Conservation (phyloP, 805 yeast species). For the Saturnispora bothae region DNA sequence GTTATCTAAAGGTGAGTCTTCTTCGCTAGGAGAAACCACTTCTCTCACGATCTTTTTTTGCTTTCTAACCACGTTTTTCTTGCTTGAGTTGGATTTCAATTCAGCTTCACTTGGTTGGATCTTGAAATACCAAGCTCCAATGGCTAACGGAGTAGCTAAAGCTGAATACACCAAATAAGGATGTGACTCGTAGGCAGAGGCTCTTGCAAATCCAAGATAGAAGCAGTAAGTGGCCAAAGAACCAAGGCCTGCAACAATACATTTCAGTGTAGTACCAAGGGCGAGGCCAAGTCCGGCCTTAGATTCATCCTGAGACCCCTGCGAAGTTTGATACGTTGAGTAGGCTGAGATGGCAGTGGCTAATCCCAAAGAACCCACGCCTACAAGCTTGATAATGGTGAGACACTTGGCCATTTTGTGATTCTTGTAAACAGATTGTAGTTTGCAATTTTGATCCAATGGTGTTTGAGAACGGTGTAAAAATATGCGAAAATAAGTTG, state of each 20-base stretch:
- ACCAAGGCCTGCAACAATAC: constrained; percentile 28
- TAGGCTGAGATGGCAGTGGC: constrained; percentile 29
- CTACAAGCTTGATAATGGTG: constrained; percentile 49
- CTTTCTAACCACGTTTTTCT: constrained; percentile 10
- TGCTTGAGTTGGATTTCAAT: constrained; percentile 15
- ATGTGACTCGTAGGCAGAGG: constrained; percentile 50
- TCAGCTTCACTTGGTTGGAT: constrained; percentile 22
- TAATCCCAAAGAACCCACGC: constrained; percentile 60
- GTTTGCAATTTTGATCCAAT: too few species aligned
- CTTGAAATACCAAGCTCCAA: constrained; percentile 21
- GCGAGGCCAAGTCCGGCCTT: neutral
- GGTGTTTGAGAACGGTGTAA: too few species aligned
- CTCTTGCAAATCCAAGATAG: constrained; percentile 42
- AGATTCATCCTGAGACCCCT: neutral
- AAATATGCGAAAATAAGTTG: too few species aligned
- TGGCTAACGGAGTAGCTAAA: constrained; percentile 38
- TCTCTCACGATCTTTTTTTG: constrained; percentile 19
- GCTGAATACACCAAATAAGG: constrained; percentile 64
- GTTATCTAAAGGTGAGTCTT: constrained; percentile 34
- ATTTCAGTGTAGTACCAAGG: constrained; percentile 17
- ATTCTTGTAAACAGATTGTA: too few species aligned
- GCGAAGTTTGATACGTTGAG: neutral
- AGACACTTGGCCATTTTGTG: constrained; percentile 41
- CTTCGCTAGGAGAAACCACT: constrained; percentile 19
- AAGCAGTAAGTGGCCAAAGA: constrained; percentile 42